Evolutionary conservation across 768 basidiomycete species (phyloP).

Genomic region (Auricularia sp.): DNA sequence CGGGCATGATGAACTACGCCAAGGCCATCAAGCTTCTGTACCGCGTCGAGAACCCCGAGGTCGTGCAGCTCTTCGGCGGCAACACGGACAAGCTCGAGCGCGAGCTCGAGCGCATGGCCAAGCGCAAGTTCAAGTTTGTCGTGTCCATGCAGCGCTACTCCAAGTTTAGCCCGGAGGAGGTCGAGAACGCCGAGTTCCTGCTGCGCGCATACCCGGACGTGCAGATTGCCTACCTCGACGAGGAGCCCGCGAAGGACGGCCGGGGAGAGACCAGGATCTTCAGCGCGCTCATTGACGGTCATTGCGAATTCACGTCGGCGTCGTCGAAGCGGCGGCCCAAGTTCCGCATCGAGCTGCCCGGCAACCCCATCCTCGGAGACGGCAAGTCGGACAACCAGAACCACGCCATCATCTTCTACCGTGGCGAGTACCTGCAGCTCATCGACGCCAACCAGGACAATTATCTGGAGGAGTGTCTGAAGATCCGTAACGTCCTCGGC

Average conservation of each 20-base stretch:
- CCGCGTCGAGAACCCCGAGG: constrained; percentile 96
- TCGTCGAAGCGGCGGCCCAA: constrained; percentile 79
- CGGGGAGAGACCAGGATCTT: constrained; percentile 83
- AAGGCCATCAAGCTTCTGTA: constrained; percentile 99
- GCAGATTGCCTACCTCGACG: constrained; percentile 96
- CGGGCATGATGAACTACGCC: constrained; percentile 99
- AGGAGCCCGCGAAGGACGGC: constrained; percentile 75
- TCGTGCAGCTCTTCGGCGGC: constrained; percentile 91
- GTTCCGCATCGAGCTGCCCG: constrained; percentile 94
- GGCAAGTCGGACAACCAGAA: constrained; percentile 99
- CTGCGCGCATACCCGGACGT: constrained; percentile 96
- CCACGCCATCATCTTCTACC: constrained; percentile 97
- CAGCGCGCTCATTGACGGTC: constrained; percentile 92
- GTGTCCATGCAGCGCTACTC: constrained; percentile 98
- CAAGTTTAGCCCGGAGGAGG: constrained; percentile 99
- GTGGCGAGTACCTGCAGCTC: constrained; percentile 96
- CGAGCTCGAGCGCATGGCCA: constrained; percentile 92
- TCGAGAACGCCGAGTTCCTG: constrained; percentile 96
- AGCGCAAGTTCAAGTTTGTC: constrained; percentile 96
- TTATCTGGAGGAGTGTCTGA: constrained; percentile 96
- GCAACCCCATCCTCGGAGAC: constrained; percentile 97
- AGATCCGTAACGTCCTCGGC: constrained; percentile 94
- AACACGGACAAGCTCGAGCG: constrained; percentile 94
- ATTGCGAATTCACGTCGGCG: constrained; percentile 86
- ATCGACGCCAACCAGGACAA: constrained; percentile 99